Evolutionary conservation across 129 eudicot genomes (phyloP), one percentile per base, ranked within the genome.

Genomic region (Lonicera japonica): DNA sequence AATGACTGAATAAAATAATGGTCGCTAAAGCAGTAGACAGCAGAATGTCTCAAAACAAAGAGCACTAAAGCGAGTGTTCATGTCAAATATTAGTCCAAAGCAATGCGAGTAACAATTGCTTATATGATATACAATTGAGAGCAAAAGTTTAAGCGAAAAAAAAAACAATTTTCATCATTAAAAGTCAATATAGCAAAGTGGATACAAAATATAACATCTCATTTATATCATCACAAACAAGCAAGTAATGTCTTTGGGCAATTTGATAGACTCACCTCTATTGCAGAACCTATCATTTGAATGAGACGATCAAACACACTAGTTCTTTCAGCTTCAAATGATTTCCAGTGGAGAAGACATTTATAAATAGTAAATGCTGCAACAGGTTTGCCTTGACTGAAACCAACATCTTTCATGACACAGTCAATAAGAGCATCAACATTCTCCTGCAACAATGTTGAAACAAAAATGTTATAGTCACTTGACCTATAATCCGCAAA

Each of bases 281-380:
- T 87, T 60, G 99, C 96, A 52, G 99, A 88, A 67, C 99, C 99
- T 54, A 92, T 82, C 96, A 88, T 87, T 71, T 92, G 96, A 72
- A 92, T 88, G 74, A 92, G 89, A 71, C 99, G 96, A 81, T 92
- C 99, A 82, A 92, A 92, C 63, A 92, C 95, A 36, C 92, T 88
- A 16, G 99, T 92, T 38, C 88, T 79, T 71, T 92, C 99, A 0
- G 96, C 96, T 87, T 92, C 99, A 81, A 92, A 88, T 22, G 96
- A 92, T 77, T 88, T 92, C 99, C 99, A 92, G 71, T 92, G 95
- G 62, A 92, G 79, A 74, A 92, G 99, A 41, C 96, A 92, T 74
- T 92, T 92, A 76, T 87, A 92, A 21, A 92, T 92, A 11, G 96
- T 88, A 74, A 82, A 92, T 20, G 99, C 99, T 7, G 99, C 96